These are phyloP conservation scores for Penicillium sp. DNA, from an alignment of 2,329 filamentous ascomycete species.

Conservation along the genomic window DNA sequence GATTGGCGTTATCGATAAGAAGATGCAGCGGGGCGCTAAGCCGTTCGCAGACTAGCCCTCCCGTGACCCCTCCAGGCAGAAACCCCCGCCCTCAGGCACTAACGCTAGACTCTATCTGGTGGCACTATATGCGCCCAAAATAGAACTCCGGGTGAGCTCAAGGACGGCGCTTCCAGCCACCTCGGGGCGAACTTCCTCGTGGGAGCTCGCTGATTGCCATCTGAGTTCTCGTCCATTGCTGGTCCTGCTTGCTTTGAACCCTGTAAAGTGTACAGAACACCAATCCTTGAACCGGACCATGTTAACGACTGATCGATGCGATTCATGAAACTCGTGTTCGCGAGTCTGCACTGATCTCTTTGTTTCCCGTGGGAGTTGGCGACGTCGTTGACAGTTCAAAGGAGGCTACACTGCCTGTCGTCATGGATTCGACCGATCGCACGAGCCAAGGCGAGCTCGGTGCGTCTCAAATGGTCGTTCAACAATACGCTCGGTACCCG, in stretches of 20 bases:
- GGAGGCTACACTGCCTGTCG: conserved; percentile 34
- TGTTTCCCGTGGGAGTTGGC: conserved; percentile 5
- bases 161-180: conserved; percentile 27
- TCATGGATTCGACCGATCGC: conserved; percentile 26
- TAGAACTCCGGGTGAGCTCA: conserved; percentile 33
- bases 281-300: neutral
- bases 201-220: conserved; percentile 8
- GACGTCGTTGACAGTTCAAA: conserved; percentile 19
- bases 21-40: neutral
- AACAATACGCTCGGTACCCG: conserved; percentile 42
- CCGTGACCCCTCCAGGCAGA: conserved; percentile 22
- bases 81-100: conserved; percentile 29
- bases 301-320: neutral
- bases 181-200: conserved; percentile 21
- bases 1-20: conserved; percentile 22
- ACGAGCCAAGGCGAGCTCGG: conserved; percentile 26
- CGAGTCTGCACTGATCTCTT: conserved; percentile 6
- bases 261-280: too few relatives aligned
- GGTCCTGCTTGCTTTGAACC: neutral
- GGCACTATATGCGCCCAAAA: conserved; percentile 30
- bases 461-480: conserved; percentile 33
- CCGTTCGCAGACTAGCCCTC: conserved; percentile 1
- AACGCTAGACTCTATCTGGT: conserved; percentile 24
- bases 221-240: neutral
- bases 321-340: conserved; percentile 10